Conservation (phyloP, 2,329 filamentous ascomycete species). For the Fusarium marasasianum region DNA sequence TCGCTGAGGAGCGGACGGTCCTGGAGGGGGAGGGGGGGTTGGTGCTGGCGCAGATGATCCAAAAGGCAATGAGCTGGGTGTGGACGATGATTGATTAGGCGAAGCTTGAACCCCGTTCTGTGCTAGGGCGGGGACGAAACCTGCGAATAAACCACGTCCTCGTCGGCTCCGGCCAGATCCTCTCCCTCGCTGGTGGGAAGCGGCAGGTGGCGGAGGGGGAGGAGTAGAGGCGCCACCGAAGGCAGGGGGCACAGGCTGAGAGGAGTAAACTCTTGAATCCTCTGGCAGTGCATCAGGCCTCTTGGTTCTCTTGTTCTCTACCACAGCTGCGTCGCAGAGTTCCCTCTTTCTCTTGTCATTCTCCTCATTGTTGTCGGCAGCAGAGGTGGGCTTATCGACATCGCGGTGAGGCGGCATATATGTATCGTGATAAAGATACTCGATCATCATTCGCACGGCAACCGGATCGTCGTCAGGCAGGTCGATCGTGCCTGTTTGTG, state of each 20-base stretch:
- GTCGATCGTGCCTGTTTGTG: background rate
- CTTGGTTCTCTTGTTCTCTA: background rate
- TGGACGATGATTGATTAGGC: accelerated
- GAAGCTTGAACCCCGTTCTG: accelerated
- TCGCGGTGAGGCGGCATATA: too few relatives aligned
- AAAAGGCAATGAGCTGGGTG: accelerated
- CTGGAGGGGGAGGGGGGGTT: background rate
- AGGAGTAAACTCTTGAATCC: too few relatives aligned
- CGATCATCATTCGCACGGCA: slow-evolving; percentile 1
- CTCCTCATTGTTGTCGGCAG: too few relatives aligned
- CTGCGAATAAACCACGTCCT: accelerated
- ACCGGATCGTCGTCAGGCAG: slow-evolving; percentile 4
- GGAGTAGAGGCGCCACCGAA: too few relatives aligned
- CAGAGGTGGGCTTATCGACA: too few relatives aligned
- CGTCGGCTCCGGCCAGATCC: accelerated
- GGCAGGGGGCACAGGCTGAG: too few relatives aligned
- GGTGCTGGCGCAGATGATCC: background rate
- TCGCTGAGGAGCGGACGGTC: background rate
- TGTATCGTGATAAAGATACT: slow-evolving; percentile 11
- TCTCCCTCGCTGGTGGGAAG: background rate
- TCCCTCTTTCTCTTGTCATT: background rate
- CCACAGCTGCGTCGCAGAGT: accelerated
- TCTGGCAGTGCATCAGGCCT: accelerated
- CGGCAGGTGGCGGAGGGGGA: accelerated
- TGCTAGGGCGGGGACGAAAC: accelerated